Percentiles rank a stretch among this genome's conserved stretches.
These are phyloP conservation scores for Chenopodium album DNA, from an alignment of 148 eudicot genomes.

Conservation along the genomic window DNA sequence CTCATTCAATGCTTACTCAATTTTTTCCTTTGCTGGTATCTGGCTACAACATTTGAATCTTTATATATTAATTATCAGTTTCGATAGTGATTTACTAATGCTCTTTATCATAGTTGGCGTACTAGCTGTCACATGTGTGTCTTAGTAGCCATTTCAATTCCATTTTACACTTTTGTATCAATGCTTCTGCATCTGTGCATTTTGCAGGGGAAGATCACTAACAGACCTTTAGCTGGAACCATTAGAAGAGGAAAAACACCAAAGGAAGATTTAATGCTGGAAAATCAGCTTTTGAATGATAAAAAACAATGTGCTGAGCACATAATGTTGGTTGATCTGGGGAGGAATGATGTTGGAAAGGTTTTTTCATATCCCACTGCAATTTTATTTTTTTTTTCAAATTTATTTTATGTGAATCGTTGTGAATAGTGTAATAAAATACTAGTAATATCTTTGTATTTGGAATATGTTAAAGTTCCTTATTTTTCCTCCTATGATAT, in stretches of 20 bases:
- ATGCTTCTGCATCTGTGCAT: constrained; percentile 6
- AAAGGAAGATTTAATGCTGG: constrained; percentile 81
- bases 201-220: constrained; percentile 69
- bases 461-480: neutral
- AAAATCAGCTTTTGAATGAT: constrained; percentile 82
- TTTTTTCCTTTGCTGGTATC: neutral
- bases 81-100: neutral
- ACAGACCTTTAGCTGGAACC: constrained; percentile 96
- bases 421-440: neutral
- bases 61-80: neutral
- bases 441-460: neutral
- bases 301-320: constrained; percentile 96
- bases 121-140: neutral
- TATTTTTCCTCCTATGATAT: neutral
- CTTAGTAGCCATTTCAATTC: neutral
- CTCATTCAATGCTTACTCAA: neutral
- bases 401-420: neutral
- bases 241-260: constrained; percentile 91
- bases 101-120: neutral
- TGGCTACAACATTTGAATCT: neutral
- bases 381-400: neutral
- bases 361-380: constrained; percentile 28
- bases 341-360: constrained; percentile 99
- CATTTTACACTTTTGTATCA: constrained; percentile 14
- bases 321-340: constrained; percentile 97